Base-by-base conservation (phyloP, 2,329 filamentous ascomycete genomes). In the Cercospora berteroae region DNA sequence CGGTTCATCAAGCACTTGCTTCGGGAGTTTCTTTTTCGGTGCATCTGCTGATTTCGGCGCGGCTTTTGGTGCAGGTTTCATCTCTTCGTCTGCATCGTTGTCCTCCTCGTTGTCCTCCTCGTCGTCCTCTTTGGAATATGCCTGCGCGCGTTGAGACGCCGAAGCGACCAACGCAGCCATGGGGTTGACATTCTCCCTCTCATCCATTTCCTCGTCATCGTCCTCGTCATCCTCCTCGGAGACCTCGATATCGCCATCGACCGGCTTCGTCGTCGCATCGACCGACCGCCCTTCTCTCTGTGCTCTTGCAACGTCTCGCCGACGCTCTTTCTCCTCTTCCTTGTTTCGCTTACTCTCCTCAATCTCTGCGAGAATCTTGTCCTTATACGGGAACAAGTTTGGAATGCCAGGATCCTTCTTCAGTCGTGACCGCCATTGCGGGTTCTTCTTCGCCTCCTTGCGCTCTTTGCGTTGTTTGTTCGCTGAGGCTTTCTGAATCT, bases 381-480 rank as follows among this genome's bases (percentile, higher is more conserved):
- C 94, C 83, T 99, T 99, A 85, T 95, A 97, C 0, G 95, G 95
- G 82, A 97, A 99, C 39, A 97, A 83, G 78, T 98, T 99, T 48
- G 95, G 95, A 70, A 99, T 97, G 59, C 95, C 95, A 25, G 94
- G 95, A 76, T 99, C 95, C 83, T 98, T 99, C 87, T 97, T 98
- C 73, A 97, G 79, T 80, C 93, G 92, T 67, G 93, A 94, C 74
- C 91, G 89, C 93, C 95, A 98, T 92, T 97, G 89, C 36, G 95
- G 94, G 80, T 97, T 97, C 88, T 96, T 93, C 84, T 97, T 98
- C 65, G 91, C 93, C 65, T 89, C 85, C 85, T 97, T 98, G 77
- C 89, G 90, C 69, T 89, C 83, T 82, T 99, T 99, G 78, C 89
- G 89, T 82, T 97, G 93, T 84, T 99, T 99, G 70, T 92, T 89